These are phyloP conservation scores for Phytopythium chamaehyphon DNA, from an alignment of 352 stramenopile genomes.

Conservation along the genomic window DNA sequence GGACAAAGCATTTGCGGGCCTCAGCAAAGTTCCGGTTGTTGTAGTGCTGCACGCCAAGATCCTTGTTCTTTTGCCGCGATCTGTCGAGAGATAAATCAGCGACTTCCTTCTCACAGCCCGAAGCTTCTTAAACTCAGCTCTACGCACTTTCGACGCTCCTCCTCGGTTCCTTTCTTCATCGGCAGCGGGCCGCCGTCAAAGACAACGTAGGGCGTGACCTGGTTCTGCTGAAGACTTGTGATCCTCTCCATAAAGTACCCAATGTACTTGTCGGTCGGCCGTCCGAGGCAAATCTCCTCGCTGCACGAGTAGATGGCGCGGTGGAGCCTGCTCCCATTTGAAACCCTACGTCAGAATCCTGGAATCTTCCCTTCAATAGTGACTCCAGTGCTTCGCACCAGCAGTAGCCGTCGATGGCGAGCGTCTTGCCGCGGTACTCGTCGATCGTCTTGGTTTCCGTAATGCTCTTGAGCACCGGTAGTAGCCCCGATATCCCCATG, in stretches of 20 bases:
- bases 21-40: conserved; percentile 51
- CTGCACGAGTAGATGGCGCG: conserved; percentile 74
- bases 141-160: conserved; percentile 56
- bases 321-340: conserved; percentile 47
- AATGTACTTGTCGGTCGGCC: conserved; percentile 78
- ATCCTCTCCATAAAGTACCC: conserved; percentile 73
- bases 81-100: conserved; percentile 11
- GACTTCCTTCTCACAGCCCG: too few relatives aligned
- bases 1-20: conserved; percentile 66
- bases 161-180: conserved; percentile 78
- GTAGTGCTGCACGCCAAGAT: conserved; percentile 54
- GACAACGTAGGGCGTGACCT: conserved; percentile 71
- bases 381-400: conserved; percentile 32
- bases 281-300: conserved; percentile 62
- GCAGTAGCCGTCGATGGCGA: conserved; percentile 81
- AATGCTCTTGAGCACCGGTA: conserved; percentile 76
- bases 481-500: conserved; percentile 58
- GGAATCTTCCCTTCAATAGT: neutral
- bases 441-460: conserved; percentile 52
- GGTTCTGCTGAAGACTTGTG: conserved; percentile 40
- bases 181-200: conserved; percentile 70
- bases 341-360: neutral
- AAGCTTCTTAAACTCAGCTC: neutral
- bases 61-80: conserved; percentile 64
- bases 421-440: conserved; percentile 52